Base-by-base conservation (phyloP, 805 yeast genomes). In the Kazachstania martiniae region DNA sequence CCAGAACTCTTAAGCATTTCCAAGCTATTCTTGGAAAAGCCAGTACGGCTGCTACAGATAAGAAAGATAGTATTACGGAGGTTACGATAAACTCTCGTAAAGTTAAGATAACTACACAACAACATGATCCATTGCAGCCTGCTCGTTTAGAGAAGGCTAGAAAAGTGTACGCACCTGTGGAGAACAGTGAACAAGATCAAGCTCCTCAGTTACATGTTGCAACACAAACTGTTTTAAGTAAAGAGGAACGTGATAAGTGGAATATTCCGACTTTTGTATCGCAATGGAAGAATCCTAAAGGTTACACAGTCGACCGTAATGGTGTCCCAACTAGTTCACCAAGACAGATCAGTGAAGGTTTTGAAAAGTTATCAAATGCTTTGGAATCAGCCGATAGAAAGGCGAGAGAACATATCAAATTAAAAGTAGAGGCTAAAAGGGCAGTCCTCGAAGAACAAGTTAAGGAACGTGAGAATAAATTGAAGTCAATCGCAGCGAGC, bases 271-370 rank as follows among this genome's bases (percentile, higher is more conserved):
- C 94, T 0, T 84, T 93, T 1, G 72, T 89, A 0, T 89, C 97
- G 1, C 85, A 84, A 53, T 91, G 97, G 96, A 87, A 86, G 55
- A 91, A 91, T 54, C 83, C 87, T 12, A 80, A 82, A 44, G 96
- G 97, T 1, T 84, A 75, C 50, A 75, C 94, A 1, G 77, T 87
- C 28, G 74, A 80, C 47, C 63, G 96, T 37, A 55, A 47, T 8
- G 57, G 59, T 5, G 54, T 19, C 7, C 10, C 61, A 0, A 38
- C 48, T 18, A 47, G 51, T 22, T 58, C 54, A 10, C 56, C 52
- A 0, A 56, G 43, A 12, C 56, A 62, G 14, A 66, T 77, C 32
- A 66, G 72, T 36, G 72, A 72, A 34, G 74, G 74, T 28, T 77
- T 79, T 49, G 65, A 72, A 3, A 62, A 66, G 21, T 63, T 89